Base-by-base conservation (phyloP, 495 filamentous ascomycete genomes). In the Hypoxylon subgilvum region DNA sequence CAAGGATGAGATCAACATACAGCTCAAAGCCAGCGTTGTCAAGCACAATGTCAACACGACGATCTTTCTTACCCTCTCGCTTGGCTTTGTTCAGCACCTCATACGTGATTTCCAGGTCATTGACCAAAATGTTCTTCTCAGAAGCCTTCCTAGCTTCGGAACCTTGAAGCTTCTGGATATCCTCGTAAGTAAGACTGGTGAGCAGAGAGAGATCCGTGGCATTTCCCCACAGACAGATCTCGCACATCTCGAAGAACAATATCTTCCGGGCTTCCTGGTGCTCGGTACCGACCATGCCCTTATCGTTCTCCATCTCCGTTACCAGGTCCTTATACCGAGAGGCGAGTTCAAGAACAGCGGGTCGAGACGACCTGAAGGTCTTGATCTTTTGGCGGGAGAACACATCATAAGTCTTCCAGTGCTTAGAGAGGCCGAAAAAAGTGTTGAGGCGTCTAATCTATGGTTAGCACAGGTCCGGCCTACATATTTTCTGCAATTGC, bases 201-300 rank as follows among this genome's bases (percentile, higher is more conserved):
- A 97, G 77, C 32, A 97, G 87, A 0, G 90, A 96, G 13, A 97
- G 80, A 62, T 97, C 95, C 0, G 93, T 97, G 3, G 95, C 94
- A 72, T 98, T 97, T 6, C 94, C 95, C 94, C 94, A 97, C 14
- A 97, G 82, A 66, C 94, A 97, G 59, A 97, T 94, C 76, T 97
- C 91, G 74, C 86, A 92, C 88, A 97, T 96, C 71, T 97, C 94
- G 2, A 76, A 82, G 72, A 98, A 98, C 13, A 97, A 72, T 0
- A 92, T 68, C 57, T 82, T 81, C 57, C 95, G 88, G 0, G 88
- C 87, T 54, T 89, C 80, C 19, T 87, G 86, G 46, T 81, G 45
- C 39, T 57, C 88, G 73, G 47, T 82, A 72, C 12, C 75, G 22
- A n/a, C 72, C 39, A 54, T 47, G n/a, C 30, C 13, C 44, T 60